Evolutionary conservation across 116 monocot species (phyloP).

Genomic region (Cymodocea nodosa): DNA sequence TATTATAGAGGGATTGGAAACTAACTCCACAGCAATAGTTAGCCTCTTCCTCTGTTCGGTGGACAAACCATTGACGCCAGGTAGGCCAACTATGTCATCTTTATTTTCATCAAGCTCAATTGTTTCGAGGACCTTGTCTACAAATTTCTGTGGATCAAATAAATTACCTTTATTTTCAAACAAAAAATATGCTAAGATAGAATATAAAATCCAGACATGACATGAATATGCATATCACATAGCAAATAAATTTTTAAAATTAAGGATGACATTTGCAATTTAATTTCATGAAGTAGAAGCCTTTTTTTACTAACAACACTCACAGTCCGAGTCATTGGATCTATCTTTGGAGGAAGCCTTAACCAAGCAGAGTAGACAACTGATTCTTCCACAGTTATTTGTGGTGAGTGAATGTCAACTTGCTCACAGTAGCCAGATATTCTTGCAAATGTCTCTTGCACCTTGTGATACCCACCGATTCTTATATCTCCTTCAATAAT

Average conservation of each 20-base stretch:
- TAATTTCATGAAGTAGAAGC: background rate
- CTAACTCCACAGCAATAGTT: constrained; percentile 86
- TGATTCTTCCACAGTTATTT: constrained; percentile 88
- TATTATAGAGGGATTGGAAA: constrained; percentile 76
- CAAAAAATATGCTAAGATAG: too few relatives aligned
- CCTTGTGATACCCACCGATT: constrained; percentile 72
- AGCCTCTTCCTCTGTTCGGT: constrained; percentile 78
- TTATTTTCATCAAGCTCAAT: constrained; percentile 70
- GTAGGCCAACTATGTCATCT: constrained; percentile 72
- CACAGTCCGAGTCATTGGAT: constrained; percentile 46
- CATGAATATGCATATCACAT: too few relatives aligned
- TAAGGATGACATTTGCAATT: background rate
- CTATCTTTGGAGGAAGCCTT: constrained; percentile 45
- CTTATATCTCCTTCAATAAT: constrained; percentile 69
- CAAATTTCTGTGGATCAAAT: constrained; percentile 44
- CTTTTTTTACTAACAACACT: constrained; percentile 8
- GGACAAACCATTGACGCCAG: constrained; percentile 63
- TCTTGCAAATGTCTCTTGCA: constrained; percentile 73
- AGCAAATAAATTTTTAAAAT: background rate
- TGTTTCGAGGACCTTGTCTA: constrained; percentile 58
- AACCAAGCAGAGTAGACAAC: constrained; percentile 73
- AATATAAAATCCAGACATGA: too few relatives aligned
- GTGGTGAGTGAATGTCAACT: constrained; percentile 67
- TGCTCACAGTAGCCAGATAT: constrained; percentile 94
- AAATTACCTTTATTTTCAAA: background rate